Base-by-base conservation (phyloP, 129 eudicot genomes). In the Flaveria bidentis region DNA sequence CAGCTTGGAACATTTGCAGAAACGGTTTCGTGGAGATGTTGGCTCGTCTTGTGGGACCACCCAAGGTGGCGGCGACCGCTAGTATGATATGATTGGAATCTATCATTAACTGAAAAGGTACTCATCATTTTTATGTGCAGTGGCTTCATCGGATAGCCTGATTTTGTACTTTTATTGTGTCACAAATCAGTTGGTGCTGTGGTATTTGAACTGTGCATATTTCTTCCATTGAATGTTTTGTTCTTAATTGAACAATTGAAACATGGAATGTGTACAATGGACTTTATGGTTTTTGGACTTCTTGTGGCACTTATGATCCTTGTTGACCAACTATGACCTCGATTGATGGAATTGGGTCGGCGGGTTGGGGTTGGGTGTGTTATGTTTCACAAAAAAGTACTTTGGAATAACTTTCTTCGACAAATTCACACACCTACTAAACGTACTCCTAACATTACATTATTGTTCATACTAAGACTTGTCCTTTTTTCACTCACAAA, bases 1-100 rank as follows among this genome's bases (percentile, higher is more conserved):
- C 52, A 94, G 99, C 74, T 87, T 94, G 97, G 99, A 94, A 78
- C 96, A 87, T 82, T 76, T 91, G 75, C 99, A 94, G 84, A 91
- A 94, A 82, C 91, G 97, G 76, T 88, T 94, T 39, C 96, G 97
- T 42, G 98, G 96, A 46, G 92, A 84, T 2, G 72, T 74, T 14
- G 82, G 81, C 71, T 76, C 88, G 1, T 42, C 86, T 45, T 82
- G 86, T 70, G 72, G 82, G 65, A 71, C 71, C 64, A 69, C 79
- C 30, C 87, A 87, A 80, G 78, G 84, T 45, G 73, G 81, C 6
- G 86, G 89, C 55, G 89, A 85, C 69, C 84, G 82, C 69, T 78
- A 78, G 77, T 30, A n/a, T 25, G 67, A 33, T 18, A 66, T 76
- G 67, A 36, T 50, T 23, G 50, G 50, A 68, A 49, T 50, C 36